These are phyloP conservation scores for Tephrocybe sp. DNA, from an alignment of 768 basidiomycete genomes.

Conservation along the genomic window DNA sequence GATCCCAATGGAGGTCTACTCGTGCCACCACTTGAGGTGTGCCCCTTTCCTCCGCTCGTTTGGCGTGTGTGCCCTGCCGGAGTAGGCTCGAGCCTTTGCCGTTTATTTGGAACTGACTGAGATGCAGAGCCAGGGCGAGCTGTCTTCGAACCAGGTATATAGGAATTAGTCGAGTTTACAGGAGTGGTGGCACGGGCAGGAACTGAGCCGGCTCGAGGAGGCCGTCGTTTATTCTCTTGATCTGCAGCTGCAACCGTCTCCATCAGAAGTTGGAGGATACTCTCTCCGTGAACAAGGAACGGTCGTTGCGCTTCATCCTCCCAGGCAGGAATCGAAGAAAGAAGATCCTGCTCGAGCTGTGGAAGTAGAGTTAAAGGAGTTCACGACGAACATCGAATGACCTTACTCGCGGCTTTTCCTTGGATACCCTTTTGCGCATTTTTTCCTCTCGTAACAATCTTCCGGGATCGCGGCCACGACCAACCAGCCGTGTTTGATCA, in stretches of 20 bases:
- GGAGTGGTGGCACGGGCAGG: conserved; percentile 66
- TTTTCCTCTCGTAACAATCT: conserved; percentile 92
- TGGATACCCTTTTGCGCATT: conserved; percentile 90
- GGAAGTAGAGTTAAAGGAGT: not conserved
- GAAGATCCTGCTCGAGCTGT: conserved; percentile 88
- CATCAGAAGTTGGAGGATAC: conserved; percentile 77
- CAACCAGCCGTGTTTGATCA: conserved; percentile 81
- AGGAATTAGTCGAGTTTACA: conserved; percentile 33
- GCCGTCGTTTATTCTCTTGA: conserved; percentile 77
- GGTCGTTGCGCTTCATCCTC: conserved; percentile 71
- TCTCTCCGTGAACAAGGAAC: conserved; percentile 85
- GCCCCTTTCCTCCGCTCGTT: conserved; percentile 19
- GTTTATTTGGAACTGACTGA: conserved; percentile 61
- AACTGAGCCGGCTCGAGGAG: conserved; percentile 54
- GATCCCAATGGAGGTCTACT: conserved; percentile 40
- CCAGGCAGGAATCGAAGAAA: conserved; percentile 80
- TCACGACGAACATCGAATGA: not conserved
- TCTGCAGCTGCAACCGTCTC: conserved; percentile 68
- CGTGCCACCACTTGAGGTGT: conserved; percentile 17
- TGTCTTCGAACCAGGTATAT: conserved; percentile 37
- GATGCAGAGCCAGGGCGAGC: conserved; percentile 61
- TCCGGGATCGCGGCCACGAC: conserved; percentile 84
- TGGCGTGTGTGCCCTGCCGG: conserved; percentile 19
- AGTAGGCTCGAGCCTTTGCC: conserved; percentile 51
- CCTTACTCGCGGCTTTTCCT: conserved; percentile 89